phyloP scores from a whole-genome alignment of 2,329 filamentous ascomycete genomes.

The Trichoderma citrinoviride region DNA sequence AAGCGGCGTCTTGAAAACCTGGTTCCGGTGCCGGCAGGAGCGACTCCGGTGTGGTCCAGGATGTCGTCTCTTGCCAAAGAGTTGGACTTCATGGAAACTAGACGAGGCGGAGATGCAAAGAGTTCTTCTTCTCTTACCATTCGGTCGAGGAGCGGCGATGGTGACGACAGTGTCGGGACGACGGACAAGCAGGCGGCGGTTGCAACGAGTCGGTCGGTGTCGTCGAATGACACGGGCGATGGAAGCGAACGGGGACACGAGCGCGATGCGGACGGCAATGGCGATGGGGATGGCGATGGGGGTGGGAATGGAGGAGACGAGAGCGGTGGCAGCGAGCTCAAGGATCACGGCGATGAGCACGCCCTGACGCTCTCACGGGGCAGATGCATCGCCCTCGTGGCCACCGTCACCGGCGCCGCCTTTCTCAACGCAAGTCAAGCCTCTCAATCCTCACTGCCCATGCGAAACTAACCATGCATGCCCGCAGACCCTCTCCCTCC shows the following conservation, averaged over 20 bases:
- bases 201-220: neutral
- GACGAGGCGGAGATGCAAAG: neutral
- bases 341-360: constrained; percentile 27
- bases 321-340: neutral
- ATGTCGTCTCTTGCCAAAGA: neutral
- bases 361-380: constrained; percentile 46
- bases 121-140: neutral
- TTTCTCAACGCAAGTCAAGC: constrained; percentile 50
- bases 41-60: neutral
- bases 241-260: neutral
- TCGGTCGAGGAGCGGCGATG: neutral
- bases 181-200: neutral
- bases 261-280: neutral
- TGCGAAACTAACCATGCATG: neutral
- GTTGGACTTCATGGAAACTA: neutral
- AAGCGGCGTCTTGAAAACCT: no score
- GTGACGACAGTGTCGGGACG: neutral
- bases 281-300: neutral
- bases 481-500: constrained; percentile 52
- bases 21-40: neutral
- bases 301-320: neutral
- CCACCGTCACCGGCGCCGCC: constrained; percentile 53
- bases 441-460: no score
- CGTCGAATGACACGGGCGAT: neutral
- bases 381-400: constrained; percentile 54